Evolutionary conservation across 768 basidiomycete species (phyloP).

Genomic region (Phanerochaete carnosa): DNA sequence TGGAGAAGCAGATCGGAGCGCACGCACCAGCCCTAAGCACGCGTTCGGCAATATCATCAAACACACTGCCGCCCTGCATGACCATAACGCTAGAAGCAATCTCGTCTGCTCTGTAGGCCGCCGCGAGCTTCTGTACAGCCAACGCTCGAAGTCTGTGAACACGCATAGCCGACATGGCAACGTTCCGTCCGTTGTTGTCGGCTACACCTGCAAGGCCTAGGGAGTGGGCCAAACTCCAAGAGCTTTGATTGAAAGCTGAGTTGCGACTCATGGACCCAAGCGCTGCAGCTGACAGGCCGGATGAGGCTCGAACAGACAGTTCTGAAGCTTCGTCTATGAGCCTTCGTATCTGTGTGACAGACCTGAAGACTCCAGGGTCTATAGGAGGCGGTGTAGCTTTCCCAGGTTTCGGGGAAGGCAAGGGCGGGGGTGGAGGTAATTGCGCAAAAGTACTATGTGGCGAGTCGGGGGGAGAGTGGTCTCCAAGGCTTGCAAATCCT

Average conservation of each 20-base stretch:
- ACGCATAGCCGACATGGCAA: constrained; percentile 82
- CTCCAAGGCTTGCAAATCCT: constrained; percentile 38
- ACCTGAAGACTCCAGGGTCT: constrained; percentile 84
- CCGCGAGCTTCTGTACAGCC: constrained; percentile 83
- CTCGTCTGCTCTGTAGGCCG: constrained; percentile 84
- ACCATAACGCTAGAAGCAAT: constrained; percentile 93
- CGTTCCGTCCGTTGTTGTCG: constrained; percentile 63
- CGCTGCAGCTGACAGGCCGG: constrained; percentile 74
- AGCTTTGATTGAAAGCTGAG: constrained; percentile 37
- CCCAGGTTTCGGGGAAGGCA: constrained; percentile 55
- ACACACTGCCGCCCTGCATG: constrained; percentile 91
- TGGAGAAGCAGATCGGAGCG: background rate
- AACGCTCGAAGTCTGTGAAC: constrained; percentile 76
- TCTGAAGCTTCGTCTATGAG: constrained; percentile 90
- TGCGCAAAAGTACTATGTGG: constrained; percentile 26
- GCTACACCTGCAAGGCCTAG: constrained; percentile 61
- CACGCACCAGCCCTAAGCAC: constrained; percentile 67
- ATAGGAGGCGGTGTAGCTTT: constrained; percentile 82
- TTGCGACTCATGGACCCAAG: constrained; percentile 59
- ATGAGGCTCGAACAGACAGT: constrained; percentile 82
- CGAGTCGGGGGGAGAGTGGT: constrained; percentile 35
- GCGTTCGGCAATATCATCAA: constrained; percentile 88
- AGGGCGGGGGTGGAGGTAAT: constrained; percentile 35
- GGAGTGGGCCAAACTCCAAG: constrained; percentile 64
- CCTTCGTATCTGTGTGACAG: constrained; percentile 67